Evolutionary conservation across 768 basidiomycete genomes (phyloP).

Genomic region (Termitomyces sp.): DNA sequence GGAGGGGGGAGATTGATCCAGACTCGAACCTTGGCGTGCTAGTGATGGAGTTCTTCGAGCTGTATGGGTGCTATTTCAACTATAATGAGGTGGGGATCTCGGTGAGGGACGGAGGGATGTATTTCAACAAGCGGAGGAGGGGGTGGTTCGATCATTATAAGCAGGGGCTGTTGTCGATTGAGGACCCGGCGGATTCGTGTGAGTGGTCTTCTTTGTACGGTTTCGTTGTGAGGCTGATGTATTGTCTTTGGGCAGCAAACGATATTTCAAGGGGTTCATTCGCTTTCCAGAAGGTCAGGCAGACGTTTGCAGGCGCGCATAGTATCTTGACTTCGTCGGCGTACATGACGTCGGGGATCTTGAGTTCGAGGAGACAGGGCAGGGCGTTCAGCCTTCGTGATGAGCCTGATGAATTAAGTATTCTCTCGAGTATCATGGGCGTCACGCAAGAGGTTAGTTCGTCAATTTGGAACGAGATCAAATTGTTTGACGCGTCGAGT

Average conservation of each 20-base stretch:
- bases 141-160: slow-evolving; percentile 74
- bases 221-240: neutral
- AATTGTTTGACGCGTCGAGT: neutral
- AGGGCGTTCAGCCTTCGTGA: slow-evolving; percentile 45
- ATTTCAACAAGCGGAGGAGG: slow-evolving; percentile 77
- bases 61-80: slow-evolving; percentile 91
- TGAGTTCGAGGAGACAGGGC: slow-evolving; percentile 55
- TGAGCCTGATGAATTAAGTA: slow-evolving; percentile 68
- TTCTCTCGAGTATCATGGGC: slow-evolving; percentile 76
- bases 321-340: slow-evolving; percentile 76
- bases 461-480: neutral
- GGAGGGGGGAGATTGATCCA: slow-evolving; percentile 83
- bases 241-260: slow-evolving; percentile 56
- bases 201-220: slow-evolving; percentile 29
- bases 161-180: slow-evolving; percentile 71
- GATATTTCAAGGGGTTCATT: slow-evolving; percentile 92
- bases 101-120: slow-evolving; percentile 81
- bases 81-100: slow-evolving; percentile 90
- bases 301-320: slow-evolving; percentile 80
- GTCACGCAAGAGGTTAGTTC: slow-evolving; percentile 76
- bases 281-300: slow-evolving; percentile 77
- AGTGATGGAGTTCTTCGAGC: slow-evolving; percentile 95
- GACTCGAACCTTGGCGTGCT: slow-evolving; percentile 90
- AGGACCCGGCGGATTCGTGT: slow-evolving; percentile 92
- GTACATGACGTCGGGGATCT: slow-evolving; percentile 60